phyloP scores from a whole-genome alignment of 176 grass and related monocot genomes.

The Rhynchospora pubera region DNA sequence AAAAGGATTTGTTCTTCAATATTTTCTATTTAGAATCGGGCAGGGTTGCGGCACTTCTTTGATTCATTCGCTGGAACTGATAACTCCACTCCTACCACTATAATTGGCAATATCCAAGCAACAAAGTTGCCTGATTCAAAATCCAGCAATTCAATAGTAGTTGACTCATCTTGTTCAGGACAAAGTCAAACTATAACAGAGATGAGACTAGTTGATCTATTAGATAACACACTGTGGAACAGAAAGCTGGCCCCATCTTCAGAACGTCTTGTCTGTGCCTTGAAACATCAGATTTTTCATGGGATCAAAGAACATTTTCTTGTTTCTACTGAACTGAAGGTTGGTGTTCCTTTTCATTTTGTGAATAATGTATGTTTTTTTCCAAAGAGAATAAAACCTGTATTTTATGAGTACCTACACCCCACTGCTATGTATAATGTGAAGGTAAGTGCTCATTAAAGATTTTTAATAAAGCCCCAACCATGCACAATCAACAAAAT shows the following conservation, averaged over 20 bases:
- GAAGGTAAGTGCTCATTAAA: too few relatives aligned
- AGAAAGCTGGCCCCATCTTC: conserved; percentile 73
- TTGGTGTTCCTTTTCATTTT: neutral
- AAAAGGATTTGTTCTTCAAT: conserved; percentile 10
- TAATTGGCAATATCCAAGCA: conserved; percentile 43
- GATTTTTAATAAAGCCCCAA: neutral
- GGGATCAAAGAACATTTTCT: conserved; percentile 97
- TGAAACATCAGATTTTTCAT: conserved; percentile 90
- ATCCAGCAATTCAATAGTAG: conserved; percentile 26
- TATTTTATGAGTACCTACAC: neutral
- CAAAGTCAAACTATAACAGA: conserved; percentile 50
- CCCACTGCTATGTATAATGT: neutral
- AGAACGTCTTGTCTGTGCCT: conserved; percentile 75
- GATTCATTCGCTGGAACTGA: conserved; percentile 74
- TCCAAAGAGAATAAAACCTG: neutral
- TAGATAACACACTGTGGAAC: conserved; percentile 86
- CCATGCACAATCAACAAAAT: neutral
- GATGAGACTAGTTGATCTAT: conserved; percentile 67
- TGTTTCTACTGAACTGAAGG: conserved; percentile 90
- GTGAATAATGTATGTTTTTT: neutral
- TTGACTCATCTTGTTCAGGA: neutral
- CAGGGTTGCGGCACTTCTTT: conserved; percentile 68
- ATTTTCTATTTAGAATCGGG: conserved; percentile 47
- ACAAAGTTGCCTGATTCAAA: conserved; percentile 43
- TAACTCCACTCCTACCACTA: conserved; percentile 34